A percentile compares a stretch with the other conserved stretches of the same genome.
phyloP scores from a whole-genome alignment of 805 yeast genomes.

The Candida khao-thaluensis region DNA sequence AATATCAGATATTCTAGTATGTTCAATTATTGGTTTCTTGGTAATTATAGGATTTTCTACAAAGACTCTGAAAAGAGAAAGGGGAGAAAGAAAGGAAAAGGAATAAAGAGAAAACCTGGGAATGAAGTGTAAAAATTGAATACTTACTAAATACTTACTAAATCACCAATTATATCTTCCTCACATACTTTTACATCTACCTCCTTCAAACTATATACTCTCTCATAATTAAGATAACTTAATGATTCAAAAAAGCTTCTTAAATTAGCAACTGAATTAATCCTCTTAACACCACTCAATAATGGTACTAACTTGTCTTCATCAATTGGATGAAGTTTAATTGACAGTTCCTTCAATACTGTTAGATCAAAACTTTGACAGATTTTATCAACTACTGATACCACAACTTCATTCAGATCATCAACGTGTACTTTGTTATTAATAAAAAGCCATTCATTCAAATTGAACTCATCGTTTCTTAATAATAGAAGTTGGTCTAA shows the following conservation, averaged over 20 bases:
- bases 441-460: conserved; percentile 83
- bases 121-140: no score
- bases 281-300: conserved; percentile 39
- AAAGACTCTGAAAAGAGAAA: no score
- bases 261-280: conserved; percentile 46
- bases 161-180: conserved; percentile 58
- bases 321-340: conserved; percentile 35
- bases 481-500: conserved; percentile 71
- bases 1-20: no score
- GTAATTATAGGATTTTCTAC: no score
- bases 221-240: conserved; percentile 64
- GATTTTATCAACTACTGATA: conserved; percentile 51
- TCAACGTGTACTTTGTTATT: conserved; percentile 60
- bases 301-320: conserved; percentile 41
- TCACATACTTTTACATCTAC: conserved; percentile 44
- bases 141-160: no score
- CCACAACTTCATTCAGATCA: conserved; percentile 26
- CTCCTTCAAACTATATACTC: conserved; percentile 51
- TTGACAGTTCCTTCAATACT: conserved; percentile 33
- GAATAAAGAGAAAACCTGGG: no score
- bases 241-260: conserved; percentile 65
- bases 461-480: conserved; percentile 72
- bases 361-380: conserved; percentile 32
- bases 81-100: no score
- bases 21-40: no score